Base-by-base conservation (phyloP, 495 filamentous ascomycete species). In the Penicillium pulvis region DNA sequence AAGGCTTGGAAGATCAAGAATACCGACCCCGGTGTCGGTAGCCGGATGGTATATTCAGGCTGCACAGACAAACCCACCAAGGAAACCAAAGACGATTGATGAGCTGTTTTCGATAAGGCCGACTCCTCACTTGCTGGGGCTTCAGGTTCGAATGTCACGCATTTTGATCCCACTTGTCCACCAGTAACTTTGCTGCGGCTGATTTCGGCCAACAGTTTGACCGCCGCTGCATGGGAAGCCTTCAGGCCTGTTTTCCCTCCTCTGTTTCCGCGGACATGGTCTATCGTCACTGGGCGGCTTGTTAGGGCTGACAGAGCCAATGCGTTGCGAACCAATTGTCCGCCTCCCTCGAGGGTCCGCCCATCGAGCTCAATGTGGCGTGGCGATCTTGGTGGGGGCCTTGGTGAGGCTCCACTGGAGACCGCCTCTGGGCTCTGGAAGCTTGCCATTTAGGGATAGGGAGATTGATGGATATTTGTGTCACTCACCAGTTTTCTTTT, bases 1-100 rank as follows among this genome's bases (percentile, higher is more conserved):
- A 96, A 72, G 2, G 92, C 88, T 71, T 96, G 92, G 60, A 94
- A 83, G 28, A 93, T 83, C n/a, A 95, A 77, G 53, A 86, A 75
- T 0, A 90, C 81, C 44, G 73, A 68, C 12, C 76, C 76, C 2
- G 73, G 65, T 10, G 74, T 79, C 3, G 59, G 30, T 20, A 73
- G 58, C n/a, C 49, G 42, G 17, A 79, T 74, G 24, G 66, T 63
- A 58, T 77, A 73, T 46, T 71, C 69, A 12, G 68, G 16, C 19
- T 69, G 56, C 7, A 65, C 48, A 6, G 42, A 17, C 33, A 67
- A 16, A 10, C 51, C 36, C 0, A 41, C 17, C 33, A 62, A 52
- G n/a, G 64, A 58, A 10, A 63, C 55, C 3, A 6, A 45, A 30
- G 46, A 16, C 5, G 46, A 49, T 17, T 31, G 30, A 5, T n/a